Percentiles rank a stretch among this genome's conserved stretches.
These are phyloP conservation scores for Neurospora sp. DNA, from an alignment of 495 filamentous ascomycete genomes.

Conservation along the genomic window DNA sequence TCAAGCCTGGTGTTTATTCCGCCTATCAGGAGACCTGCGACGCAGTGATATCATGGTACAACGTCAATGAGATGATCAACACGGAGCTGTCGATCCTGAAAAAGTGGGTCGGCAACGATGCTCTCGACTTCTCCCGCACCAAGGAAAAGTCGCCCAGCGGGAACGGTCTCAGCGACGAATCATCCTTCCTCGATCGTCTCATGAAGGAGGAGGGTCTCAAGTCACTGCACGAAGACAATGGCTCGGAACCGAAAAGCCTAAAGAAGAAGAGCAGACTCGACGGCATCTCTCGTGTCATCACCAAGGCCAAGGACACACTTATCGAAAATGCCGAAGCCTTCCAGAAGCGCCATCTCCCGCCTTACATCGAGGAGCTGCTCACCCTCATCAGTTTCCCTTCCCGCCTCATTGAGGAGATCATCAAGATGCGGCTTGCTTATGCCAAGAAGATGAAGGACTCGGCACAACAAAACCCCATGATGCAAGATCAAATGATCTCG, in stretches of 20 bases:
- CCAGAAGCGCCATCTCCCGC: conserved; percentile 81
- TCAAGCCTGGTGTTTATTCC: conserved; percentile 62
- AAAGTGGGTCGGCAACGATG: conserved; percentile 93
- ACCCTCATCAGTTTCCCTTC: conserved; percentile 96
- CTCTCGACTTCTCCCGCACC: conserved; percentile 76
- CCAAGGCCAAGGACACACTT: conserved; percentile 85
- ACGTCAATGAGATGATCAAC: conserved; percentile 95
- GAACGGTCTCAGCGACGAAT: conserved; percentile 69
- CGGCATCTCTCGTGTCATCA: conserved; percentile 70
- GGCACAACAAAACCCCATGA: conserved; percentile 72
- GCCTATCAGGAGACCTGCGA: conserved; percentile 72
- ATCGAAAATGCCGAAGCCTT: conserved; percentile 82
- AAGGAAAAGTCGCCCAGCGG: conserved; percentile 41
- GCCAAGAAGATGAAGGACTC: conserved; percentile 88
- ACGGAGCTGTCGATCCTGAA: conserved; percentile 83
- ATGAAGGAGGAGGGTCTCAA: conserved; percentile 93
- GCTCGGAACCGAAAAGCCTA: conserved; percentile 24
- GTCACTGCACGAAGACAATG: conserved; percentile 70
- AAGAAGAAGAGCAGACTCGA: conserved; percentile 72
- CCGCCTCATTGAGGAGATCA: conserved; percentile 91
- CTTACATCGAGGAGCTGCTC: conserved; percentile 92
- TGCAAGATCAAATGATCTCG: conserved; percentile 92
- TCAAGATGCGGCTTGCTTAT: conserved; percentile 83
- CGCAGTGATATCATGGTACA: conserved; percentile 89
- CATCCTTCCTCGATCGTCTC: conserved; percentile 93